These are phyloP conservation scores for Pseudocercospora eumusae DNA, from an alignment of 2,329 filamentous ascomycete species.

Conservation along the genomic window DNA sequence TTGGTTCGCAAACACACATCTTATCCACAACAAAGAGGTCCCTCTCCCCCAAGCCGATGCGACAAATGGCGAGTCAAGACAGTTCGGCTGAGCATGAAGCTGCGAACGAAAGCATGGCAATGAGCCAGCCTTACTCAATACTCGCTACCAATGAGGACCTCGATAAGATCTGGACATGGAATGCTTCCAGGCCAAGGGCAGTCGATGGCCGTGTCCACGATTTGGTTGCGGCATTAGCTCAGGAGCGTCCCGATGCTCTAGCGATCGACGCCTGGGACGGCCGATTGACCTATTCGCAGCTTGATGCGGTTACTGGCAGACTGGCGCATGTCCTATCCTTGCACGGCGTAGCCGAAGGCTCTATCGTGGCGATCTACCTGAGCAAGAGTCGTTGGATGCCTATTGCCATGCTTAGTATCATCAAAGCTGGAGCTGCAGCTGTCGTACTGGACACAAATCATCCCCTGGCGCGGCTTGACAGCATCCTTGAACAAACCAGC, in stretches of 20 bases:
- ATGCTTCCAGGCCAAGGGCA: constrained; percentile 7
- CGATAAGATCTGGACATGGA: constrained; percentile 27
- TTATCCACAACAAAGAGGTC: not conserved
- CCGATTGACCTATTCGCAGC: constrained; percentile 31
- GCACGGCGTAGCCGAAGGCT: constrained; percentile 2
- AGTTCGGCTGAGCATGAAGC: not conserved
- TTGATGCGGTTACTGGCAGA: constrained; percentile 27
- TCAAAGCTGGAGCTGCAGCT: constrained; percentile 38
- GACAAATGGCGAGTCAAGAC: not conserved
- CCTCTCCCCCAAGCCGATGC: not conserved
- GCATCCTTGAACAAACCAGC: constrained; percentile 31
- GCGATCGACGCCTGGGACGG: constrained; percentile 37
- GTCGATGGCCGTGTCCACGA: constrained; percentile 28
- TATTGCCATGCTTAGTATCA: constrained; percentile 34
- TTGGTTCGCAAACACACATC: not conserved
- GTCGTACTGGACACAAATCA: constrained; percentile 34
- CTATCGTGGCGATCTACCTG: constrained; percentile 30
- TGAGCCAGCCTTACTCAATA: not conserved
- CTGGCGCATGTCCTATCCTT: constrained; percentile 23
- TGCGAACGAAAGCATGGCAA: not conserved
- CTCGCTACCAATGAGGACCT: constrained; percentile 18
- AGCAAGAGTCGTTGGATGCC: constrained; percentile 35
- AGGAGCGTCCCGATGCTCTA: constrained; percentile 24
- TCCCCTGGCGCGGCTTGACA: constrained; percentile 32
- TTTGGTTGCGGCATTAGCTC: constrained; percentile 25